Evolutionary conservation across 2,329 filamentous ascomycete genomes (phyloP), one percentile per base, ranked within the genome.

Genomic region (Apiospora kogelbergensis): DNA sequence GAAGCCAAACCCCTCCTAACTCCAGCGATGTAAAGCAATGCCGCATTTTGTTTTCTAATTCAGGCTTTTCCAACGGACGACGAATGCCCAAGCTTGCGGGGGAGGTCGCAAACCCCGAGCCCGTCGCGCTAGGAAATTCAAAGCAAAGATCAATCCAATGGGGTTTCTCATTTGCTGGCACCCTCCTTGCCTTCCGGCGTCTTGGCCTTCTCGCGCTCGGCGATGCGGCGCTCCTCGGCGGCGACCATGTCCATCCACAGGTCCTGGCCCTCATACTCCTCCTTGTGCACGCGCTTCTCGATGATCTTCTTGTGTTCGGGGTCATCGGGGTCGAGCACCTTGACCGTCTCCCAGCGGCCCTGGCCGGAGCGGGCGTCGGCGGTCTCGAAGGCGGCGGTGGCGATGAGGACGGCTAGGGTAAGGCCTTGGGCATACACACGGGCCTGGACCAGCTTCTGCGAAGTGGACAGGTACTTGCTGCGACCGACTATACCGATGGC

Each of bases 201-300:
- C 65, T 66, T 66, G 20, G 63, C 22, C n/a, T 53, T 66, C 42
- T 83, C 80, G 72, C 77, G 77, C 40, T 75, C 79, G 22, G 80
- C 81, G 53, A 89, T 72, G 46, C 87, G 82, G 73, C 86, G 85
- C 84, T 95, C 93, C 83, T 95, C 93, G 24, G 93, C 90, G 70
- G 88, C 92, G 65, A 95, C 91, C 92, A 95, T 95, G 76, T 95
- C 91, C 85, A 89, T 96, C 96, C 96, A 99, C 76, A 98, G 86
- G 81, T 98, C 95, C 83, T 97, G 93, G 60, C 94, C 93, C 78
- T 91, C 87, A 80, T 97, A 96, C 72, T 93, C 86, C 84, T 97
- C 93, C 83, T 94, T 93, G 80, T 97, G 93, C 68, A 96, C 88
- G 83, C 85, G 90, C 89, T 95, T 95, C 88, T 97, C 93, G 74